A percentile compares a stretch with the other conserved stretches of the same genome.
Evolutionary conservation across 1,284 basidiomycete species (phyloP).

Genomic region (Inonotus obliquus): DNA sequence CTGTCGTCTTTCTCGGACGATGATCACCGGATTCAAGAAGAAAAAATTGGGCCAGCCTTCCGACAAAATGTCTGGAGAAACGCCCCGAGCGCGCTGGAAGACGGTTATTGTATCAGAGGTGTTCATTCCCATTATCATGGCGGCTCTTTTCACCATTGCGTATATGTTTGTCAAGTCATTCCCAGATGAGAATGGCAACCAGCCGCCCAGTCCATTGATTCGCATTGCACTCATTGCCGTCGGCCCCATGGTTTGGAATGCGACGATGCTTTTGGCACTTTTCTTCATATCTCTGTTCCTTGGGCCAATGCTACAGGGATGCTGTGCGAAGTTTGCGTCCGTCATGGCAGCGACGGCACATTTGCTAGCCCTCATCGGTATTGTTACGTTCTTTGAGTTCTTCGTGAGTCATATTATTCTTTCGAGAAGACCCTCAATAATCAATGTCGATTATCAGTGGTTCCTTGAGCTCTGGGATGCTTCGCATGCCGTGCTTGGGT

Average conservation of each 20-base stretch:
- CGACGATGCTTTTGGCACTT: slow-evolving; percentile 76
- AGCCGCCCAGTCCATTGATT: slow-evolving; percentile 75
- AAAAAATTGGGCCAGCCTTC: slow-evolving; percentile 95
- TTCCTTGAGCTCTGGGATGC: slow-evolving; percentile 97
- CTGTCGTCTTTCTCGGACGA: slow-evolving; percentile 89
- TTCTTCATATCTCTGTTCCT: slow-evolving; percentile 92
- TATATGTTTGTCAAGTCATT: slow-evolving; percentile 93
- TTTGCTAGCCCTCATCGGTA: slow-evolving; percentile 71
- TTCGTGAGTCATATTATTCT: slow-evolving; percentile 56
- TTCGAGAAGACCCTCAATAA: slow-evolving; percentile 16
- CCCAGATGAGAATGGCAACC: slow-evolving; percentile 61
- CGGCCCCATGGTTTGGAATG: slow-evolving; percentile 96
- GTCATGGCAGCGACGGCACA: slow-evolving; percentile 91
- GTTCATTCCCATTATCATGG: slow-evolving; percentile 74
- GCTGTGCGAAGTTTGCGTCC: slow-evolving; percentile 82
- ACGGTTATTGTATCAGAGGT: slow-evolving; percentile 86
- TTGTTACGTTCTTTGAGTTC: slow-evolving; percentile 91
- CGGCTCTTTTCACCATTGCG: slow-evolving; percentile 76
- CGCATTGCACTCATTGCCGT: slow-evolving; percentile 89
- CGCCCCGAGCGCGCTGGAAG: slow-evolving; percentile 85
- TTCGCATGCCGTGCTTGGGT: slow-evolving; percentile 87
- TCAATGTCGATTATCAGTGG: slow-evolving; percentile 54
- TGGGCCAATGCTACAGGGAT: slow-evolving; percentile 83
- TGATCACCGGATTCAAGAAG: slow-evolving; percentile 98
- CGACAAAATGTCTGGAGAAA: slow-evolving; percentile 88